Evolutionary conservation across 202 grass and related monocot species (phyloP), one percentile per base, ranked within the genome.

Genomic region (Bolboschoenoplectus hybrid): DNA sequence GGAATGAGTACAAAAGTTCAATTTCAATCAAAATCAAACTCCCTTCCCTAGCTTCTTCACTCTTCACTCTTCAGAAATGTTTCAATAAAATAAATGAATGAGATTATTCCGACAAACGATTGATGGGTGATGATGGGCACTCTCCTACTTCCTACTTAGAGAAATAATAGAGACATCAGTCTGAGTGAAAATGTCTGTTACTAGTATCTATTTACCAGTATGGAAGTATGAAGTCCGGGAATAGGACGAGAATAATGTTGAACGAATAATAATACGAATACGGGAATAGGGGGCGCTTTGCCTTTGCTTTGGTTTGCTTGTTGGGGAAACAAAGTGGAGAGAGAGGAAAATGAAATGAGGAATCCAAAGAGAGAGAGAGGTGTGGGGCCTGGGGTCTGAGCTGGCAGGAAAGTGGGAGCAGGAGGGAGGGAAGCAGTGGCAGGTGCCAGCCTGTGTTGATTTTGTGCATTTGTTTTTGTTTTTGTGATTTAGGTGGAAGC

Each of bases 361-460:
- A 58, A 76, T 76, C 72, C 50, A 79, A 79, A 55, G 50, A 56
- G 12, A 39, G 19, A 52, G 11, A 40, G 4, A 55, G 19, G 6
- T 39, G 41, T 47, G 75, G 75, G 51, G 75, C 10, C 39, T 62
- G 5, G 0, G 63, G 63, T 34, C 40, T 55, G 57, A 82, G 80
- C 80, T 82, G 80, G 80, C 80, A 10, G 17, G 26, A 26, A 26
- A 26, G 26, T 26, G 26, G 26, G 26, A 26, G 26, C 26, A 26
- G 26, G 26, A 26, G 26, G 26, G 26, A 26, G 26, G 26, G 26
- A 26, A 26, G 11, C 26, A 41, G 51, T 47, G 55, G 11, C 77
- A 81, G 81, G 43, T 63, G 81, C 81, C 81, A 83, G 81, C 6
- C 63, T 68, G 62, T 82, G 38, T 55, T 26, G 26, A 8, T 72